Conservation (phyloP, 768 basidiomycete genomes). For the Boletus bicolor region DNA sequence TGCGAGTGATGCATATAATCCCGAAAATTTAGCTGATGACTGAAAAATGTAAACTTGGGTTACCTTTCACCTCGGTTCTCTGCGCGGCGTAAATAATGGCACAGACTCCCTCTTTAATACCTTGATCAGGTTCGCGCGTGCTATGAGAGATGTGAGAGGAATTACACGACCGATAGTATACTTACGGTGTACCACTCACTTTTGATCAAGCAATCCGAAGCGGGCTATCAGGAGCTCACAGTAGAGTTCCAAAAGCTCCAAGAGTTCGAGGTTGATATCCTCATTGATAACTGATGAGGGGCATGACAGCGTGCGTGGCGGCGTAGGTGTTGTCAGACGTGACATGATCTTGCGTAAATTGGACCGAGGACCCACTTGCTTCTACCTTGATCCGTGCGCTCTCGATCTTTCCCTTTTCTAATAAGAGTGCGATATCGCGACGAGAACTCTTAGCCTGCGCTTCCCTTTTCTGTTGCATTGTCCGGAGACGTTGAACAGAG, state of each 20-base stretch:
- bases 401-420: conserved; percentile 80
- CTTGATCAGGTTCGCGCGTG: conserved; percentile 81
- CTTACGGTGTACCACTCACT: conserved; percentile 44
- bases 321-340: conserved; percentile 17
- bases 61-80: conserved; percentile 87
- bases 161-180: conserved; percentile 5
- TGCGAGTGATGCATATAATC: conserved; percentile 1
- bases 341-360: not conserved
- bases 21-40: conserved; percentile 3
- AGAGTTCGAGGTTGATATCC: conserved; percentile 79
- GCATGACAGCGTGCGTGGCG: conserved; percentile 7
- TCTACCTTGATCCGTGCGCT: conserved; percentile 85
- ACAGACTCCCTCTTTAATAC: conserved; percentile 81
- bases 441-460: conserved; percentile 74
- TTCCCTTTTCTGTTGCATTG: conserved; percentile 88
- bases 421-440: conserved; percentile 74
- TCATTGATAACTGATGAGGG: conserved; percentile 67
- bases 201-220: conserved; percentile 88
- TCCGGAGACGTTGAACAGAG: conserved; percentile 81
- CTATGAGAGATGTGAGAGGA: conserved; percentile 35
- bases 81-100: conserved; percentile 90
- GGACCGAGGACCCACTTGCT: conserved; percentile 51
- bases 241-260: conserved; percentile 92
- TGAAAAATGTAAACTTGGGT: not conserved
- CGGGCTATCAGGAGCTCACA: conserved; percentile 91